Percentiles rank a stretch among this genome's conserved stretches.
These are phyloP conservation scores for Erysimum cheiranthoides DNA, from an alignment of 345 rosid species.

Conservation along the genomic window DNA sequence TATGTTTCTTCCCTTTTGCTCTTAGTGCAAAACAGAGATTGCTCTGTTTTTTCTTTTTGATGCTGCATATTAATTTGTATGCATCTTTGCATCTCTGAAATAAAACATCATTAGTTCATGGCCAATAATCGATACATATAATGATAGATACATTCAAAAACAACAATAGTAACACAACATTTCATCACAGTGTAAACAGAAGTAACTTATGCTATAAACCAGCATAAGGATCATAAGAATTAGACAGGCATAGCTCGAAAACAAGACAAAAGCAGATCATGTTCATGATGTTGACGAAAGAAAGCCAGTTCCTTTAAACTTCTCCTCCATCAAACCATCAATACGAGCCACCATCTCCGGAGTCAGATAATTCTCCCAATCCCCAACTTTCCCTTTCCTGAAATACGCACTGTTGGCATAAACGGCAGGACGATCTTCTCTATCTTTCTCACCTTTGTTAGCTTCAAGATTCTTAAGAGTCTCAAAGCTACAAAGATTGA, in stretches of 20 bases:
- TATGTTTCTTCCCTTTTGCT: neutral
- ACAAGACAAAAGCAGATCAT: conserved; percentile 14
- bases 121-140: neutral
- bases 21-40: conserved; percentile 23
- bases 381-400: conserved; percentile 55
- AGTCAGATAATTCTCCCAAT: conserved; percentile 48
- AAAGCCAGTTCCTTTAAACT: conserved; percentile 41
- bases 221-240: conserved; percentile 15
- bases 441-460: conserved; percentile 43
- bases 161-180: neutral
- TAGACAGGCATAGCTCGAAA: neutral
- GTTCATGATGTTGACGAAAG: conserved; percentile 11
- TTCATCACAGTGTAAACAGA: neutral
- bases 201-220: conserved; percentile 23
- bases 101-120: neutral
- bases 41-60: conserved; percentile 25
- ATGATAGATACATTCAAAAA: conserved; percentile 13
- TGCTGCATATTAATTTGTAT: conserved; percentile 4
- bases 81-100: neutral
- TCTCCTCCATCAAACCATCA: conserved; percentile 39
- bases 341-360: conserved; percentile 48
- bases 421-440: conserved; percentile 35
- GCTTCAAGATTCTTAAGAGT: conserved; percentile 48
- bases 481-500: conserved; percentile 50
- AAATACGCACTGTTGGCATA: conserved; percentile 37